phyloP scores from a whole-genome alignment of 768 basidiomycete genomes.

The Lentinula guzmanii region DNA sequence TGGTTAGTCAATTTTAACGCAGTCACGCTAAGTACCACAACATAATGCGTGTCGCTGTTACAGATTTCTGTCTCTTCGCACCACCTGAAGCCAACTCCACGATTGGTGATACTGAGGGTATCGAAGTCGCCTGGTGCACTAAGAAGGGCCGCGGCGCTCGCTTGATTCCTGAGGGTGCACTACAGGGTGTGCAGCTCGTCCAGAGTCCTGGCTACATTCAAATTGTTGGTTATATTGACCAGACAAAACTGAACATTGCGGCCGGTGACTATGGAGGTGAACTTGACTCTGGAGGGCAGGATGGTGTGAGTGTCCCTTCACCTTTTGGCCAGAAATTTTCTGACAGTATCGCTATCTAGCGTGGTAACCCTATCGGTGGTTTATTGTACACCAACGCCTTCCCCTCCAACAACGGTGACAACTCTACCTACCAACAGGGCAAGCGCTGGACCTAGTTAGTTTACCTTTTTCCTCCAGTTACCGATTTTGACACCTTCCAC shows the following conservation, averaged over 20 bases:
- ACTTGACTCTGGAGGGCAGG: slow-evolving; percentile 63
- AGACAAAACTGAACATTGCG: slow-evolving; percentile 43
- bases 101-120: slow-evolving; percentile 55
- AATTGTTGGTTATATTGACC: slow-evolving; percentile 54
- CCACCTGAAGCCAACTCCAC: slow-evolving; percentile 38
- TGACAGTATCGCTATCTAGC: slow-evolving; percentile 19
- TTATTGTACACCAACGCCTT: slow-evolving; percentile 44
- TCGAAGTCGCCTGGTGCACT: slow-evolving; percentile 68
- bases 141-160: slow-evolving; percentile 58
- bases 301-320: slow-evolving; percentile 28
- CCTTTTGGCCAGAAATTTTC: not conserved
- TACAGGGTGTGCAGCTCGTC: slow-evolving; percentile 52
- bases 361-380: slow-evolving; percentile 55
- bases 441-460: slow-evolving; percentile 44
- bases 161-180: slow-evolving; percentile 50
- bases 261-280: slow-evolving; percentile 59
- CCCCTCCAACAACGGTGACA: slow-evolving; percentile 26
- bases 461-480: not conserved
- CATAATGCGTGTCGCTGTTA: not conserved
- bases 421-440: slow-evolving; percentile 33
- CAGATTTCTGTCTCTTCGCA: slow-evolving; percentile 59
- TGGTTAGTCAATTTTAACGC: slow-evolving; percentile 25
- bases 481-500: not conserved
- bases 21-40: not conserved
- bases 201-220: slow-evolving; percentile 48